Conservation (phyloP, 208 protist genomes). For the Leishmania aethiopica region DNA sequence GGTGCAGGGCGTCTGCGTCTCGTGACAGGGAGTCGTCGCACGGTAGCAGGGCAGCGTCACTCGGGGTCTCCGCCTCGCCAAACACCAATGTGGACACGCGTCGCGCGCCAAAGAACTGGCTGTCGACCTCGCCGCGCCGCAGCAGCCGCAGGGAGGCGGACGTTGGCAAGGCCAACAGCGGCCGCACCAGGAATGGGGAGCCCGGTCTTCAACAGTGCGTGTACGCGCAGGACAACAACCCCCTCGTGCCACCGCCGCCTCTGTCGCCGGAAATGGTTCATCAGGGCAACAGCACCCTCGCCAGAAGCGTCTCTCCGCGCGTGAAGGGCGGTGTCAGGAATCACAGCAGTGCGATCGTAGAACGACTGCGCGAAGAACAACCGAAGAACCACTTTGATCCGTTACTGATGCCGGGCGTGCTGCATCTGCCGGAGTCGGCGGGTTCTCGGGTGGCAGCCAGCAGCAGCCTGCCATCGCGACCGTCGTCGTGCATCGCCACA, state of each 20-base stretch:
- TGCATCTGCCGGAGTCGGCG: neutral
- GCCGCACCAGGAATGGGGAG: neutral
- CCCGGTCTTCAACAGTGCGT: neutral
- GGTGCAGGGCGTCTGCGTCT: conserved; percentile 32
- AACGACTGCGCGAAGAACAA: neutral
- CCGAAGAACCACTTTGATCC: conserved; percentile 44
- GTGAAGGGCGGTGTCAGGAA: neutral
- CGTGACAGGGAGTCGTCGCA: conserved; percentile 2
- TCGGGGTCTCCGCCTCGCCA: neutral
- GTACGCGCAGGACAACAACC: conserved; percentile 24
- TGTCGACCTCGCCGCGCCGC: conserved; percentile 11
- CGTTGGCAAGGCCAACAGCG: neutral
- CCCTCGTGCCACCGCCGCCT: conserved; percentile 17
- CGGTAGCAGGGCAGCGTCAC: neutral
- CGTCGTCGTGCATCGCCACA: conserved; percentile 5
- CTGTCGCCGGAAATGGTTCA: neutral
- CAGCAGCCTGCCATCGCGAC: neutral
- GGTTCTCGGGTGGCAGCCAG: no score
- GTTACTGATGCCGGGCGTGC: conserved; percentile 16
- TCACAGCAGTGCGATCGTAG: neutral
- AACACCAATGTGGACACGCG: neutral
- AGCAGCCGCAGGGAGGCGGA: neutral
- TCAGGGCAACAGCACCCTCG: conserved; percentile 11
- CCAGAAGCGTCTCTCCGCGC: neutral
- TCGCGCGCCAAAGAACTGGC: neutral